Evolutionary conservation across 1,139 yeast genomes (phyloP).

Genomic region (Casaregolazyma lundiana): DNA sequence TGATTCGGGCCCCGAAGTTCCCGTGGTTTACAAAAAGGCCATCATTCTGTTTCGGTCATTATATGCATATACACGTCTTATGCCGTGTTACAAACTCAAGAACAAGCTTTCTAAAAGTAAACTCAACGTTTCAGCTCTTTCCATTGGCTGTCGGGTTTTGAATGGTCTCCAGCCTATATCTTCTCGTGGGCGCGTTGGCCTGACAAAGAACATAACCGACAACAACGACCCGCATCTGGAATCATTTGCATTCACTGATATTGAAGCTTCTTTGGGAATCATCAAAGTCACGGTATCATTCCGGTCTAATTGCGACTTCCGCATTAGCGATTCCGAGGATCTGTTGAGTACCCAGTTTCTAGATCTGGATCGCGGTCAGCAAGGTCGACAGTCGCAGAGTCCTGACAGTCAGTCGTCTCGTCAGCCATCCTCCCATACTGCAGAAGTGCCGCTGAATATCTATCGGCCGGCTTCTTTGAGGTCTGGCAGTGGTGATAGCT

Average conservation of each 20-base stretch:
- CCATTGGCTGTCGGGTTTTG: slow-evolving; percentile 56
- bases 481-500: slow-evolving; percentile 6
- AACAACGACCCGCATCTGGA: slow-evolving; percentile 49
- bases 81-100: slow-evolving; percentile 65
- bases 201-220: slow-evolving; percentile 59
- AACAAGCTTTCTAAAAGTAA: slow-evolving; percentile 39
- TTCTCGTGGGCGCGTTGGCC: slow-evolving; percentile 79
- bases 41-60: slow-evolving; percentile 69
- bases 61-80: slow-evolving; percentile 58
- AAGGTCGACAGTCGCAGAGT: neutral
- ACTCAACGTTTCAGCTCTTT: slow-evolving; percentile 38
- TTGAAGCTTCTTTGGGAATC: slow-evolving; percentile 70
- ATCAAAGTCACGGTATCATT: slow-evolving; percentile 73
- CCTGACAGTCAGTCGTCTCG: neutral
- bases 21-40: slow-evolving; percentile 69
- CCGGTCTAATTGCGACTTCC: slow-evolving; percentile 65
- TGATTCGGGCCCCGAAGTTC: slow-evolving; percentile 64
- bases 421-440: neutral
- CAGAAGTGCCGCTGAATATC: slow-evolving; percentile 3
- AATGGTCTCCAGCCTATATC: slow-evolving; percentile 76
- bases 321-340: slow-evolving; percentile 62
- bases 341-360: slow-evolving; percentile 56
- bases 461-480: slow-evolving; percentile 8
- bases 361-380: slow-evolving; percentile 37
- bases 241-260: slow-evolving; percentile 60